These are phyloP conservation scores for Fraxinus dipetala DNA, from an alignment of 305 asterid species.

Conservation along the genomic window DNA sequence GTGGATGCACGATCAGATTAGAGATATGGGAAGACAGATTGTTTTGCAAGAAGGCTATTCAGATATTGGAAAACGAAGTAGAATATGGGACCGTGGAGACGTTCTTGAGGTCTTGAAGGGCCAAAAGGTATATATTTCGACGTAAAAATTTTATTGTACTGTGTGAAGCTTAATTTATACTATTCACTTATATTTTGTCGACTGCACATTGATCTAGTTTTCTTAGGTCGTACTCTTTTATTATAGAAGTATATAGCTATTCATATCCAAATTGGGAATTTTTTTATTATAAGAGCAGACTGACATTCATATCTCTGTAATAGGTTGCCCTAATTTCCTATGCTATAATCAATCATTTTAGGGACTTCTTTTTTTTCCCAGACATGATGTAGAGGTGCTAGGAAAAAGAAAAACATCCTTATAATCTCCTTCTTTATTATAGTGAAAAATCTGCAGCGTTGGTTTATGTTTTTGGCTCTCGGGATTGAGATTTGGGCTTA, in stretches of 20 bases:
- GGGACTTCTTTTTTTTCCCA: not conserved
- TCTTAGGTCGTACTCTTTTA: not conserved
- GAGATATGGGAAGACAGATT: constrained; percentile 39
- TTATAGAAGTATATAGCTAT: not conserved
- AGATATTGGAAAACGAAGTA: constrained; percentile 32
- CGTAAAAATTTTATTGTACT: not conserved
- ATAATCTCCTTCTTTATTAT: not conserved
- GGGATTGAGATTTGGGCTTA: not conserved
- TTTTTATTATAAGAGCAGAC: too few species aligned
- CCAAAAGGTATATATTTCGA: constrained; percentile 23
- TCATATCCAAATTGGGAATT: too few species aligned
- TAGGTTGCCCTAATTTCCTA: not conserved
- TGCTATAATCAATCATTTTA: not conserved
- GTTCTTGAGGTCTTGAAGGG: constrained; percentile 24
- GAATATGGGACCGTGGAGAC: constrained; percentile 31
- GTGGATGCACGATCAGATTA: constrained; percentile 41
- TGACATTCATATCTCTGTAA: not conserved
- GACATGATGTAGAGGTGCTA: not conserved
- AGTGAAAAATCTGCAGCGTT: not conserved
- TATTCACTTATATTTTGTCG: not conserved
- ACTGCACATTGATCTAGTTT: not conserved
- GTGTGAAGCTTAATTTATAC: not conserved
- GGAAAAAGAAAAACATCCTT: not conserved
- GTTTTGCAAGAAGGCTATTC: constrained; percentile 19
- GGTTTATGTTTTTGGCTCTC: not conserved